Base-by-base conservation (phyloP, 2,329 filamentous ascomycete species). In the Colletotrichum cuscutae region DNA sequence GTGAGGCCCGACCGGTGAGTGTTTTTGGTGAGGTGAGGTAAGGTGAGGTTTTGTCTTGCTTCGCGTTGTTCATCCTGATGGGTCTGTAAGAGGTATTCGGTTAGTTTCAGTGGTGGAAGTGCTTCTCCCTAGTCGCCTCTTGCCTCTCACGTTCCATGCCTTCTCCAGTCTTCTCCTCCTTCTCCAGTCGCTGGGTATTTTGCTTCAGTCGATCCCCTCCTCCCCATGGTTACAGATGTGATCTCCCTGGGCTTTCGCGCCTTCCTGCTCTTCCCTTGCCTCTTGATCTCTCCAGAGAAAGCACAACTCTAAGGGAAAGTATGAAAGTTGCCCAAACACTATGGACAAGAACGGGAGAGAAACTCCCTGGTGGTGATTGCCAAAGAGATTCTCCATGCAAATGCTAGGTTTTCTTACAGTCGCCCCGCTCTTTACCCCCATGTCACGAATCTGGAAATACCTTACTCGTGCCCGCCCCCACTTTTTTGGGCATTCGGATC, bases 11-110 rank as follows among this genome's bases (percentile, higher is more conserved):
- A 19, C 53, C 30, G 37, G 22, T 28, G 53, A 59, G 69, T 32
- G 15, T 37, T 71, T 71, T 68, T 62, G 69, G 64, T 71, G 69
- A 68, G 69, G 30, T 28, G 24, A 24, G 57, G 37, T 37, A n/a
- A 49, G 42, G 42, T 49, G 42, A 49, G 42, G 42, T n/a, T 49
- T 37, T 67, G 13, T 46, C 49, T 67, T 61, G 54, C 26, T 46
- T 62, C 30, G 49, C 19, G 26, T 60, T 46, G 37, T 68, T 22
- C 22, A 68, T 62, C 68, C 62, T 19, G 68, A 71, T 68, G 30
- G 28, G 65, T 12, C 22, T 28, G 49, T 49, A 49, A 8, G 42
- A 49, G 42, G 28, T 56, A 13, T 13, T 32, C 30, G 54, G 28
- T 9, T 30, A 49, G 24, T 56, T 62, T 56, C 32, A 60, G 32